These are phyloP conservation scores for Globisporangium lucens DNA, from an alignment of 352 stramenopile species.

Conservation along the genomic window DNA sequence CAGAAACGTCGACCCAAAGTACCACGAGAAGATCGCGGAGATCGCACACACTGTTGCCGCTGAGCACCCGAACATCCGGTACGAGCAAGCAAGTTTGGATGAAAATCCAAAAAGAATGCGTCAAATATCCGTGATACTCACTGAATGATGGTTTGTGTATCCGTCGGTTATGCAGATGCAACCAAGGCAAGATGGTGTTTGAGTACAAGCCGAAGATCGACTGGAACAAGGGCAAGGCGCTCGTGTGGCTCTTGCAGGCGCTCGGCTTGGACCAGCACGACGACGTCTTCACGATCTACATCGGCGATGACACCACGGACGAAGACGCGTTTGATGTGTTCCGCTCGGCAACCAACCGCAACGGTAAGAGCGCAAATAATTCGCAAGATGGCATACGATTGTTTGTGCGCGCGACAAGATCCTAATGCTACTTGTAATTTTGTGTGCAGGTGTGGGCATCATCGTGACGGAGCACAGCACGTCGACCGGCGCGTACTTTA, in stretches of 20 bases:
- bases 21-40: conserved; percentile 37
- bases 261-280: conserved; percentile 68
- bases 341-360: conserved; percentile 39
- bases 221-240: conserved; percentile 91
- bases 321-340: conserved; percentile 85
- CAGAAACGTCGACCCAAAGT: conserved; percentile 55
- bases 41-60: conserved; percentile 39
- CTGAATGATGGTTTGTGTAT: not conserved
- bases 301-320: conserved; percentile 89
- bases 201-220: conserved; percentile 90
- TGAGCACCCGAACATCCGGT: conserved; percentile 63
- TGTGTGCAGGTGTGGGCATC: conserved; percentile 60
- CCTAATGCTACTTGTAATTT: not conserved
- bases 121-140: not conserved
- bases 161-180: conserved; percentile 36
- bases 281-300: conserved; percentile 90
- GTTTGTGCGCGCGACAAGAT: not conserved
- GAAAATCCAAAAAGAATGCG: not conserved
- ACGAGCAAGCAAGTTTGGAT: not conserved
- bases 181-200: conserved; percentile 88
- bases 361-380: conserved; percentile 25
- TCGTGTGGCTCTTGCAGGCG: conserved; percentile 81
- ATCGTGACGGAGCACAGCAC: conserved; percentile 75
- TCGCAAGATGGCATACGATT: too few species aligned
- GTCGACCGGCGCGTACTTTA: conserved; percentile 68